Conservation (phyloP, 2,329 filamentous ascomycete genomes). For the Colletotrichum sidae region DNA sequence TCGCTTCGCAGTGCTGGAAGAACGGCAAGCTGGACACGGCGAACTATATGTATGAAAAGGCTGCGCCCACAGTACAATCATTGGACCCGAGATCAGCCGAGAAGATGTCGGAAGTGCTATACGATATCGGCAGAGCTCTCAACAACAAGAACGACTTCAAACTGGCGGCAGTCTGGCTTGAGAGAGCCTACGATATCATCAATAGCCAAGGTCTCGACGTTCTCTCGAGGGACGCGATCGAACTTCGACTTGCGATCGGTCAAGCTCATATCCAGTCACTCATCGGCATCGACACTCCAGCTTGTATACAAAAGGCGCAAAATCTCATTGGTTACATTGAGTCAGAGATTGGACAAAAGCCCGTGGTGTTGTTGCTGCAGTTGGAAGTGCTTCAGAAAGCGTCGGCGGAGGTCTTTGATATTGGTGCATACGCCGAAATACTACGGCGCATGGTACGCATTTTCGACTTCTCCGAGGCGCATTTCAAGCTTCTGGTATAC, state of each 20-base stretch:
- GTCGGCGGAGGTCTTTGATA: slow-evolving; percentile 60
- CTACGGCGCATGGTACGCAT: slow-evolving; percentile 71
- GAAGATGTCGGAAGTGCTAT: slow-evolving; percentile 74
- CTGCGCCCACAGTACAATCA: slow-evolving; percentile 51
- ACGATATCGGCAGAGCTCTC: slow-evolving; percentile 76
- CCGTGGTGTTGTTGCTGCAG: slow-evolving; percentile 74
- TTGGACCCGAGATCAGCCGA: slow-evolving; percentile 67
- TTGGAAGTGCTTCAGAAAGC: slow-evolving; percentile 72
- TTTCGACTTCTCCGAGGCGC: slow-evolving; percentile 69
- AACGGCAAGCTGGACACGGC: slow-evolving; percentile 79
- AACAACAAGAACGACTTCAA: slow-evolving; percentile 62
- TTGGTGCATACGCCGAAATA: slow-evolving; percentile 60
- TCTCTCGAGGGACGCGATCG: slow-evolving; percentile 68
- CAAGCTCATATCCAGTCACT: slow-evolving; percentile 71
- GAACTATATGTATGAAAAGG: slow-evolving; percentile 79
- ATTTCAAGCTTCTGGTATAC: slow-evolving; percentile 74
- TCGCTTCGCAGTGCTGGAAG: slow-evolving; percentile 72
- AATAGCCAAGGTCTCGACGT: slow-evolving; percentile 64
- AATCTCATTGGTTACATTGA: slow-evolving; percentile 72
- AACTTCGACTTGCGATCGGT: slow-evolving; percentile 74
- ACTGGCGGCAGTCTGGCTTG: slow-evolving; percentile 78
- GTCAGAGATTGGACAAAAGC: slow-evolving; percentile 70
- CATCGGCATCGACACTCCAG: slow-evolving; percentile 58
- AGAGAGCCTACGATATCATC: slow-evolving; percentile 72
- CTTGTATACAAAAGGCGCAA: slow-evolving; percentile 63